A percentile compares a stretch with the other conserved stretches of the same genome.
Evolutionary conservation across 495 filamentous ascomycete genomes (phyloP).

Genomic region (Aspergillus avenaceus): DNA sequence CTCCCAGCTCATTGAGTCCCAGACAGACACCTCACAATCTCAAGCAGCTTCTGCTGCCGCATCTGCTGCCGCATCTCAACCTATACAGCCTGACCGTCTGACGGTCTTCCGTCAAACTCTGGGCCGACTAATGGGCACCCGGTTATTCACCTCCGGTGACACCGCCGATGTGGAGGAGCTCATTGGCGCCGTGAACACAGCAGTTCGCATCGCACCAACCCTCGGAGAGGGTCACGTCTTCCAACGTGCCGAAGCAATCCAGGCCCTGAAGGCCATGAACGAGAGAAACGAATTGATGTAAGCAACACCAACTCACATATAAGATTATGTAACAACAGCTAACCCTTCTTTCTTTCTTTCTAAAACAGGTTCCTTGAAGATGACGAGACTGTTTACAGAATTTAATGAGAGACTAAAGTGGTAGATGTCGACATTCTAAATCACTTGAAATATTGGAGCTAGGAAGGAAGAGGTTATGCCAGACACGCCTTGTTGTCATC

Average conservation of each 20-base stretch:
- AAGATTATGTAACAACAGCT: neutral
- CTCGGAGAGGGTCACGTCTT: conserved; percentile 53
- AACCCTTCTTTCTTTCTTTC: conserved; percentile 6
- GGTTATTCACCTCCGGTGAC: conserved; percentile 73
- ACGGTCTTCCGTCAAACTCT: conserved; percentile 72
- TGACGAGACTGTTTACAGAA: conserved; percentile 48
- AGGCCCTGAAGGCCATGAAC: conserved; percentile 75
- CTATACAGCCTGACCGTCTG: conserved; percentile 61
- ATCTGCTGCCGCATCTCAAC: conserved; percentile 22
- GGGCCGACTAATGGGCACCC: conserved; percentile 72
- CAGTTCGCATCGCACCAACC: conserved; percentile 40
- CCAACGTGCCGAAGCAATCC: conserved; percentile 64
- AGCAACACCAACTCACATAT: conserved; percentile 24
- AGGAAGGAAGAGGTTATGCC: neutral
- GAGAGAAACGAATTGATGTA: conserved; percentile 89
- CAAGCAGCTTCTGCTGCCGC: conserved; percentile 27
- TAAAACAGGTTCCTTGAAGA: conserved; percentile 47
- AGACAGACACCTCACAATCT: conserved; percentile 48
- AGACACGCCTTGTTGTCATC: neutral
- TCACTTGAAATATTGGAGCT: neutral
- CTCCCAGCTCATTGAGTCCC: conserved; percentile 59
- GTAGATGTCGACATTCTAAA: neutral
- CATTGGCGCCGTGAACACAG: conserved; percentile 73
- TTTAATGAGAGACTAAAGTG: conserved; percentile 26
- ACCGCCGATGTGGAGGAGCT: conserved; percentile 69